These are phyloP conservation scores for Populus euphratica DNA, from an alignment of 345 rosid genomes.

Conservation along the genomic window DNA sequence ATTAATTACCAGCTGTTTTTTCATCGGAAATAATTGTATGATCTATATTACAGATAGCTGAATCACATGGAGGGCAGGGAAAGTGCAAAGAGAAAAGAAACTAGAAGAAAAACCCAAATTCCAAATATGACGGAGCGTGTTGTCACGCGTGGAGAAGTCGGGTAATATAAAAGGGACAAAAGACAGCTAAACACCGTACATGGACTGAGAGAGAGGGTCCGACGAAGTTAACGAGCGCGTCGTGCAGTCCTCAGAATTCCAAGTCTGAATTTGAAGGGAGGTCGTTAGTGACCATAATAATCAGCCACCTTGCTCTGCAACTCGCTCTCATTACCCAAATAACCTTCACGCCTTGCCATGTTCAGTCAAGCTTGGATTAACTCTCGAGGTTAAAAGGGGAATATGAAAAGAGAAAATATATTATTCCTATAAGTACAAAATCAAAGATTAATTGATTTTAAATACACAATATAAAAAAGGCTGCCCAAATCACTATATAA, in stretches of 20 bases:
- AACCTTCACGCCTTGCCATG: neutral
- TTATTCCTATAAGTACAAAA: no score
- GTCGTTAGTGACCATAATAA: constrained; percentile 9
- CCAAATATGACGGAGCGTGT: neutral
- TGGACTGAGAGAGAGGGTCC: neutral
- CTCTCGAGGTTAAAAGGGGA: neutral
- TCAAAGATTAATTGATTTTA: no score
- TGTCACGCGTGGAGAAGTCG: neutral
- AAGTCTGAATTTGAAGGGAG: constrained; percentile 9
- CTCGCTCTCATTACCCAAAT: neutral
- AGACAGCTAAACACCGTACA: constrained; percentile 16
- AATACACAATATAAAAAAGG: no score
- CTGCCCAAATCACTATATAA: no score
- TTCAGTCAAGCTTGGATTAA: neutral
- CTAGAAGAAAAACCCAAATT: neutral
- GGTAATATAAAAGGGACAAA: neutral
- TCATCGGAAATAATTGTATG: neutral
- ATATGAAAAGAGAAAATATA: neutral
- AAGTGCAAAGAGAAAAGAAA: neutral
- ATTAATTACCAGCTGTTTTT: neutral
- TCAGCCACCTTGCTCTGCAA: neutral
- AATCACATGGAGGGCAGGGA: neutral
- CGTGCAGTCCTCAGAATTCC: constrained; percentile 18
- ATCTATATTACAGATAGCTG: neutral
- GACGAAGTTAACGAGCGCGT: constrained; percentile 22